Percentiles rank a stretch among this genome's conserved stretches.
phyloP scores from a whole-genome alignment of 495 filamentous ascomycete species.

The Podospora didyma region DNA sequence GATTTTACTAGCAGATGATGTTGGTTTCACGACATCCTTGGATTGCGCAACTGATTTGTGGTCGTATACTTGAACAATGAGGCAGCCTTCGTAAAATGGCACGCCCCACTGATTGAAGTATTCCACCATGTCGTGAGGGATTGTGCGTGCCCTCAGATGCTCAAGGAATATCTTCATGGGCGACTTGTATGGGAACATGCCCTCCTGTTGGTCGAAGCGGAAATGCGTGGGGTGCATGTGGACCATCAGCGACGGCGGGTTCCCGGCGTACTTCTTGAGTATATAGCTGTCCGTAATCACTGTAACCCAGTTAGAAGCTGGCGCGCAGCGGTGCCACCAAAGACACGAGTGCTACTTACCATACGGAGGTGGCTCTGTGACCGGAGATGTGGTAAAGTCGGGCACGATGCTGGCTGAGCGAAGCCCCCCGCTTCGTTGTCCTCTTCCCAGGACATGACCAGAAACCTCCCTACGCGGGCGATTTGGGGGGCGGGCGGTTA shows the following conservation, averaged over 20 bases:
- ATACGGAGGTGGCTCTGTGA: constrained; percentile 44
- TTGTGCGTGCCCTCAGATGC: constrained; percentile 50
- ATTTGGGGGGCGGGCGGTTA: constrained; percentile 45
- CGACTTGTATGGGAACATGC: constrained; percentile 83
- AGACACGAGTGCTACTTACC: constrained; percentile 35
- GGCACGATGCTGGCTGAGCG: constrained; percentile 41
- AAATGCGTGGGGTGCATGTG: constrained; percentile 84
- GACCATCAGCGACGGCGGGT: constrained; percentile 74
- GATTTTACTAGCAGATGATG: constrained; percentile 53
- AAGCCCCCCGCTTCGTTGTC: constrained; percentile 39
- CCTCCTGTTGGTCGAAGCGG: constrained; percentile 91
- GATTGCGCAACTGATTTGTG: constrained; percentile 64
- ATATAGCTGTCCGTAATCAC: constrained; percentile 72
- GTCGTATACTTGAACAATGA: constrained; percentile 90
- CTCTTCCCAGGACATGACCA: constrained; percentile 33
- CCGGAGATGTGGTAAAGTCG: constrained; percentile 30
- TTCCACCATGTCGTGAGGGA: constrained; percentile 53
- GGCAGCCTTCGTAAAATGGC: constrained; percentile 89
- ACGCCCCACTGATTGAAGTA: constrained; percentile 61
- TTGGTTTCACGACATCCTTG: constrained; percentile 52
- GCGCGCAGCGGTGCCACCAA: background rate
- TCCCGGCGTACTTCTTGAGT: constrained; percentile 72
- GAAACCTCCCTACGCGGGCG: constrained; percentile 48
- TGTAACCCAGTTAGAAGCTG: constrained; percentile 24
- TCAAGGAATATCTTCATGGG: constrained; percentile 83